Base-by-base conservation (phyloP, 108 stramenopile species). In the Conticribra weissflogii region DNA sequence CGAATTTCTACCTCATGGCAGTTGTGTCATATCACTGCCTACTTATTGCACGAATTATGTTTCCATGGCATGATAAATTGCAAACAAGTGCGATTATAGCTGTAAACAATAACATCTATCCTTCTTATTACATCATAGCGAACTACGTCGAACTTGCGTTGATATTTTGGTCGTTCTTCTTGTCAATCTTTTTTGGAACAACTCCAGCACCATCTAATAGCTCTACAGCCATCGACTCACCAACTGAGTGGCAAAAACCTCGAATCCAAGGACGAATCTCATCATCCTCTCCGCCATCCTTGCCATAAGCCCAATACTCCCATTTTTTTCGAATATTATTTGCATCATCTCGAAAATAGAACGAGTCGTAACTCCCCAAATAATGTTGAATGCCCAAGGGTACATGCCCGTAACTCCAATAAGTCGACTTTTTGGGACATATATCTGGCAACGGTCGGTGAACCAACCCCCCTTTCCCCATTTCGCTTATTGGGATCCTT, bases 341-440 rank as follows among this genome's bases (percentile, higher is more conserved):
- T 0, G 84, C 65, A 79, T 85, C 81, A 29, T 81, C 78, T 51
- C 84, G 81, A 41, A 68, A 85, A 7, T 44, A 51, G 44, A 79
- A 85, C 55, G 82, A 70, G 22, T 79, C 69, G 23, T 22, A 68
- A 41, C 64, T 62, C 36, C 85, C 85, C 50, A 82, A 49, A 53
- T 85, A 85, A 48, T 85, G 85, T 63, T 82, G 66, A 50, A 81
- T 72, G 0, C 78, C 70, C 29, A 87, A 62, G 3, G 79, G 18
- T 3, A 51, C 19, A 4, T 9, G 17, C 19, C 16, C 19, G 18
- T 51, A 51, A 17, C 4, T 14, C 19, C 19, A 18, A 21, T 4
- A 17, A 4, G 19, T 51, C 17, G 19, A 4, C 19, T 51, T 51
- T 51, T 51, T 5, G 4, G 50, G 50, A 21, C 50, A 51, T 51